Percentiles rank a stretch among this genome's conserved stretches.
Evolutionary conservation across 805 yeast genomes (phyloP).

Genomic region (Wickerhamiella galacta): DNA sequence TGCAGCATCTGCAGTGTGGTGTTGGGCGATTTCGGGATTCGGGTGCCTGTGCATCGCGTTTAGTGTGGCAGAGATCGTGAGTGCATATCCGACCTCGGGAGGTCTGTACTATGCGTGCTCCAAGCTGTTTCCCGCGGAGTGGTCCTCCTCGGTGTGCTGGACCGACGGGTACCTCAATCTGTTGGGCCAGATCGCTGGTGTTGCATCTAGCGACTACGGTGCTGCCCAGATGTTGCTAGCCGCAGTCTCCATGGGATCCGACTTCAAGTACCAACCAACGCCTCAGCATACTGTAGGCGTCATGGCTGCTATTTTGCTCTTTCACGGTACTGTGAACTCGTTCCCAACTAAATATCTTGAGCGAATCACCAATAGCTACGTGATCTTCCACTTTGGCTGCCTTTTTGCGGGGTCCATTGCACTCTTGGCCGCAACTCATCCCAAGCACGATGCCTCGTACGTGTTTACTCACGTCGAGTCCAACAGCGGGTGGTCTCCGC

Average conservation of each 20-base stretch:
- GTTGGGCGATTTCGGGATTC: conserved; percentile 39
- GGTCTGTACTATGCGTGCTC: conserved; percentile 47
- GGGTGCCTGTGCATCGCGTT: conserved; percentile 41
- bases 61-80: conserved; percentile 48
- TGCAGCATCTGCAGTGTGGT: conserved; percentile 47
- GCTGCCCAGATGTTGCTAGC: conserved; percentile 22
- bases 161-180: conserved; percentile 37
- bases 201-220: conserved; percentile 22
- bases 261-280: conserved; percentile 20
- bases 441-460: conserved; percentile 28
- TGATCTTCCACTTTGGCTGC: conserved; percentile 33
- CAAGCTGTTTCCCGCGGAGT: conserved; percentile 18
- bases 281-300: conserved; percentile 17
- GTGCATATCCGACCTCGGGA: conserved; percentile 61
- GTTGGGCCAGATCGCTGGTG: conserved; percentile 24
- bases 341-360: conserved; percentile 35
- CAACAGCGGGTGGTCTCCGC: conserved; percentile 33
- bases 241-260: conserved; percentile 21
- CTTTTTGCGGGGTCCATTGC: conserved; percentile 36
- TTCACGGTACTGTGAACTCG: conserved; percentile 36
- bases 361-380: conserved; percentile 34
- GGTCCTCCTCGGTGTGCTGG: conserved; percentile 37
- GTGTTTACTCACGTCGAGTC: conserved; percentile 34
- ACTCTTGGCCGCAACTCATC: conserved; percentile 36
- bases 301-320: conserved; percentile 28